These are phyloP conservation scores for Omphalotus guepiniiformis DNA, from an alignment of 768 basidiomycete species.

Conservation along the genomic window DNA sequence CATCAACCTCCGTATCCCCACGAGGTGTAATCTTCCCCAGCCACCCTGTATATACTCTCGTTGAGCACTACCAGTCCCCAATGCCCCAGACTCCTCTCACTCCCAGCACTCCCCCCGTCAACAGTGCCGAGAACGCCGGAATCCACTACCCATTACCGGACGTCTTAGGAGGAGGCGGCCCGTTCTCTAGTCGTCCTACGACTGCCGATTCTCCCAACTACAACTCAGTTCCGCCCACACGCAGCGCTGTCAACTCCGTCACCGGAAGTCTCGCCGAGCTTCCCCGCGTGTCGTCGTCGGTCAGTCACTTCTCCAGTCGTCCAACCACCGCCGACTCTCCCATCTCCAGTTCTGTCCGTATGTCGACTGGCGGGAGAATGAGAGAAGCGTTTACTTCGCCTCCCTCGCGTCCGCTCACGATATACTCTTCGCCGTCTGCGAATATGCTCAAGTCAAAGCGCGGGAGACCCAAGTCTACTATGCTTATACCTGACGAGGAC, in stretches of 20 bases:
- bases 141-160: too few species aligned
- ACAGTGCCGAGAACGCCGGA: too few species aligned
- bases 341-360: background rate
- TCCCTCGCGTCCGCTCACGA: conserved; percentile 51
- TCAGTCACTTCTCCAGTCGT: conserved; percentile 26
- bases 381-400: conserved; percentile 59
- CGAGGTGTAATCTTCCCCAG: too few species aligned
- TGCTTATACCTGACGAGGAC: too few species aligned
- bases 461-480: conserved; percentile 48
- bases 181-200: conserved; percentile 28
- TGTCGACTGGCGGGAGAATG: conserved; percentile 12
- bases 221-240: conserved; percentile 18
- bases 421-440: conserved; percentile 44
- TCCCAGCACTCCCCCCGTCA: too few species aligned
- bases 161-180: too few species aligned
- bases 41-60: too few species aligned
- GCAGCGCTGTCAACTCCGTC: conserved; percentile 33
- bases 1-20: too few species aligned
- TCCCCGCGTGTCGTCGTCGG: conserved; percentile 30
- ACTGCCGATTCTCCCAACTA: conserved; percentile 18
- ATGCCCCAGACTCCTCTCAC: too few species aligned
- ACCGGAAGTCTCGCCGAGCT: conserved; percentile 43
- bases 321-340: conserved; percentile 25
- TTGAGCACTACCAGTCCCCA: too few species aligned
- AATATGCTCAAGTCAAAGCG: conserved; percentile 36